These are phyloP conservation scores for Magnaporthiopsis rhizophila DNA, from an alignment of 2,329 filamentous ascomycete genomes.

Conservation along the genomic window DNA sequence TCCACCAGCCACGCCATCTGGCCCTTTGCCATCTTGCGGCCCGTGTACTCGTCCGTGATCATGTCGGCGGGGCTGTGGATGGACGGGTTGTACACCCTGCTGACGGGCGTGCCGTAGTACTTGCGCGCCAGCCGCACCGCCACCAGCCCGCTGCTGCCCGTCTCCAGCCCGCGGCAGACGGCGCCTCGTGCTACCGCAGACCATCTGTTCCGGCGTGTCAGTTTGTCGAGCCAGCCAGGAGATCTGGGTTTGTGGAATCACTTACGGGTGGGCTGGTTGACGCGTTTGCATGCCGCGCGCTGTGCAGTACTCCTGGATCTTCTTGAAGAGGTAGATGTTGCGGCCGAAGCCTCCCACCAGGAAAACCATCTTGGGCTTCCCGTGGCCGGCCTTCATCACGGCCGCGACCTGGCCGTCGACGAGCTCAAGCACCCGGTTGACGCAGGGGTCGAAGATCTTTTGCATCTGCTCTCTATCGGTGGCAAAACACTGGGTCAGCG, in stretches of 20 bases:
- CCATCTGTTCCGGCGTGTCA: background rate
- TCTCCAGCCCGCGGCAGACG: slow-evolving; percentile 15
- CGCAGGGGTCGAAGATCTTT: slow-evolving; percentile 11
- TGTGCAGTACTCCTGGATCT: slow-evolving; percentile 11
- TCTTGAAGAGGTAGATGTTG: slow-evolving; percentile 11
- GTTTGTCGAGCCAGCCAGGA: too few relatives aligned
- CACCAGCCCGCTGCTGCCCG: slow-evolving; percentile 10
- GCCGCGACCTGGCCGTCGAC: slow-evolving; percentile 12
- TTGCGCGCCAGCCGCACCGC: slow-evolving; percentile 14
- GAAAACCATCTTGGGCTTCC: slow-evolving; percentile 12
- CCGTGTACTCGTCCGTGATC: slow-evolving; percentile 12
- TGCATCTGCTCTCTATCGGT: slow-evolving; percentile 9
- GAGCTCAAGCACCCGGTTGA: slow-evolving; percentile 11
- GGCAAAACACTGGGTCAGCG: background rate
- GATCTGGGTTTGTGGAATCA: background rate
- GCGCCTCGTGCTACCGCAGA: slow-evolving; percentile 11
- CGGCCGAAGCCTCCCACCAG: slow-evolving; percentile 13
- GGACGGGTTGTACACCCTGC: slow-evolving; percentile 8
- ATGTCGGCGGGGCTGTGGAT: slow-evolving; percentile 10
- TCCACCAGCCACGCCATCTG: slow-evolving; percentile 14
- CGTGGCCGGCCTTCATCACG: slow-evolving; percentile 8
- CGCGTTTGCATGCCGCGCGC: slow-evolving; percentile 10
- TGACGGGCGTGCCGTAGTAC: slow-evolving; percentile 14
- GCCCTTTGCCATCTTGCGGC: slow-evolving; percentile 11
- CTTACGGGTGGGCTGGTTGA: slow-evolving; percentile 7